Evolutionary conservation across 2,329 filamentous ascomycete genomes (phyloP).

Genomic region (Botrytis fragariae): DNA sequence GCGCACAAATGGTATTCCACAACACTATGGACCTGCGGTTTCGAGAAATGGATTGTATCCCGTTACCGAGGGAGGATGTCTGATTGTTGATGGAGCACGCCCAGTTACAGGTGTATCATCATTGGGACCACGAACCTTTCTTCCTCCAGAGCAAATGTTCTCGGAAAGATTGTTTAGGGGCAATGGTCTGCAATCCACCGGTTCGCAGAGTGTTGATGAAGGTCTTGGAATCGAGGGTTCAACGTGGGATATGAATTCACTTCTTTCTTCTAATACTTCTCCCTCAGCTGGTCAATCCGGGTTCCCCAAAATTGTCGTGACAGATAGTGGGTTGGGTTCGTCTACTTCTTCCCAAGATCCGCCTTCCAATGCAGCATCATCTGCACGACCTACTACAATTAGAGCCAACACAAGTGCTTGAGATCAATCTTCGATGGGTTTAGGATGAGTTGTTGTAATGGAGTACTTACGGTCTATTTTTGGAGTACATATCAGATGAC

Average conservation of each 20-base stretch:
- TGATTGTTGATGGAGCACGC: background rate
- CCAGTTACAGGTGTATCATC: background rate
- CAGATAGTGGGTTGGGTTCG: background rate
- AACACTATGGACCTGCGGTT: constrained; percentile 1
- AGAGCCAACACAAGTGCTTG: background rate
- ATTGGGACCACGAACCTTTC: background rate
- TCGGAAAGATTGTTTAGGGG: constrained; percentile 1
- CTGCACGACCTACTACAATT: background rate
- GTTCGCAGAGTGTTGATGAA: background rate
- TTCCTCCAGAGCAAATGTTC: constrained; percentile 5
- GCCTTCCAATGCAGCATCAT: background rate
- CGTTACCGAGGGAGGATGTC: background rate
- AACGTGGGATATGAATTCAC: background rate
- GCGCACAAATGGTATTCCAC: constrained; percentile 1
- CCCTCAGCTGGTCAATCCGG: background rate
- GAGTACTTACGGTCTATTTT: background rate
- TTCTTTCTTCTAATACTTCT: background rate
- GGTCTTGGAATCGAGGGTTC: no score
- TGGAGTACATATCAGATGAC: background rate
- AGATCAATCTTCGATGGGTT: background rate
- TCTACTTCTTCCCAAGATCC: background rate
- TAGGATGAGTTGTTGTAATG: background rate
- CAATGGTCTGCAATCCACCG: background rate
- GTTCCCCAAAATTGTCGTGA: background rate
- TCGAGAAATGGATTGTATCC: background rate